phyloP scores from a whole-genome alignment of 2,329 filamentous ascomycete species.

The Fusarium napiforme region DNA sequence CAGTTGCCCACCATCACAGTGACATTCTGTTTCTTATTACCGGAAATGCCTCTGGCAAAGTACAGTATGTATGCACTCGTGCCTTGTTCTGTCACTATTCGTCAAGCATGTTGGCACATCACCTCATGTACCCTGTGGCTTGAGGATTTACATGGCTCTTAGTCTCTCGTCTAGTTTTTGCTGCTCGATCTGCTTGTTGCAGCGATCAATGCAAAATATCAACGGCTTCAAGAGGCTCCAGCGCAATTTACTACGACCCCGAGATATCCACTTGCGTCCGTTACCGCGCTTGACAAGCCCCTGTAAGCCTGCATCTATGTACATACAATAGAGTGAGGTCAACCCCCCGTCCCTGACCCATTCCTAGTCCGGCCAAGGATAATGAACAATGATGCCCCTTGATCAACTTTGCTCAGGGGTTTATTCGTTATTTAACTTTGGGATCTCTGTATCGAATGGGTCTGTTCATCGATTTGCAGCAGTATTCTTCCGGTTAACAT shows the following conservation, averaged over 20 bases:
- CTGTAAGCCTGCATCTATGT: conserved; percentile 28
- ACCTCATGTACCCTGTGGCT: conserved; percentile 7
- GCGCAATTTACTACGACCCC: conserved; percentile 42
- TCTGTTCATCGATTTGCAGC: background rate
- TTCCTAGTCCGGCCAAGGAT: conserved; percentile 28
- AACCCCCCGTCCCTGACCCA: conserved; percentile 21
- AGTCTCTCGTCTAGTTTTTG: background rate
- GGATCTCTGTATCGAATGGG: conserved; percentile 5
- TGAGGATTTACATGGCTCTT: conserved; percentile 21
- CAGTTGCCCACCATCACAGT: background rate
- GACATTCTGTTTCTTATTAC: background rate
- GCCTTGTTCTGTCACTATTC: background rate
- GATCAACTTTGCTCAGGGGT: conserved; percentile 29
- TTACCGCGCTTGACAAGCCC: conserved; percentile 22
- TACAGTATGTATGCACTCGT: background rate
- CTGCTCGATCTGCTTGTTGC: conserved; percentile 1
- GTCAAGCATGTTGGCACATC: background rate
- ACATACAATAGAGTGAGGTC: conserved; percentile 1
- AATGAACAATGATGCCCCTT: conserved; percentile 27
- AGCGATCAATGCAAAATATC: conserved; percentile 2
- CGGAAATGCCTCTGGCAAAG: background rate
- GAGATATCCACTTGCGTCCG: conserved; percentile 34
- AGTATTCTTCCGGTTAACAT: conserved; percentile 2
- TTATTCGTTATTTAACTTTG: background rate
- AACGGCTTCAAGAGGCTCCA: conserved; percentile 19